Percentiles rank a stretch among this genome's conserved stretches.
These are phyloP conservation scores for Casuarina equisetifolia DNA, from an alignment of 306 rosid genomes.

Conservation along the genomic window DNA sequence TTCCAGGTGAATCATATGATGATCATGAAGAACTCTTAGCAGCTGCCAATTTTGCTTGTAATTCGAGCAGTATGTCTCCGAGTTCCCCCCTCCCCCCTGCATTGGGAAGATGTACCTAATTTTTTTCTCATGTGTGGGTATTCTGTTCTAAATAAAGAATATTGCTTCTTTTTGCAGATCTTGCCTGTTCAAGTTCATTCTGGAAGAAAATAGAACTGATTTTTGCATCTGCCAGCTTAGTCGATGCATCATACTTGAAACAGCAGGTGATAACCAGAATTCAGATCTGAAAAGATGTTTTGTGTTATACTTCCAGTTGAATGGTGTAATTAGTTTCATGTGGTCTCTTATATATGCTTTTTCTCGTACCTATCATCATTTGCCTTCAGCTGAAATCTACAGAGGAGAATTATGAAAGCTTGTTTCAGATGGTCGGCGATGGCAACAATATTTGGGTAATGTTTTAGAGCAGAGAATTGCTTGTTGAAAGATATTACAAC, in stretches of 20 bases:
- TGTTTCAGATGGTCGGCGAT: constrained; percentile 43
- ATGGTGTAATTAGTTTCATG: constrained; percentile 20
- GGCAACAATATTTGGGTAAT: constrained; percentile 51
- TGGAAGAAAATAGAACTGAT: constrained; percentile 78
- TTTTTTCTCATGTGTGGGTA: background rate
- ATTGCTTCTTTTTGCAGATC: constrained; percentile 47
- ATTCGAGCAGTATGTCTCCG: constrained; percentile 61
- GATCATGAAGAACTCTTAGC: constrained; percentile 67
- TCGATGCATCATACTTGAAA: constrained; percentile 53
- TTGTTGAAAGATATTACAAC: constrained; percentile 37
- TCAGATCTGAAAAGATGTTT: constrained; percentile 3
- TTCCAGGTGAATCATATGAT: constrained; percentile 67
- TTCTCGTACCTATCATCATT: constrained; percentile 18
- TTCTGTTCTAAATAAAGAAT: background rate
- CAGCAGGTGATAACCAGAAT: constrained; percentile 52
- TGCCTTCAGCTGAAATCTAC: constrained; percentile 47
- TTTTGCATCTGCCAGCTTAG: constrained; percentile 58
- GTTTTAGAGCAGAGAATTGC: constrained; percentile 12
- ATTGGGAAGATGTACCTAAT: background rate
- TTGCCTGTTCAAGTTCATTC: constrained; percentile 66
- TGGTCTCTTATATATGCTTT: constrained; percentile 21
- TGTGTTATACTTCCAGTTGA: constrained; percentile 12
- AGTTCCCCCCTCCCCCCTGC: constrained; percentile 6
- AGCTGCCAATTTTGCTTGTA: constrained; percentile 74
- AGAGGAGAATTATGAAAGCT: constrained; percentile 50